Conservation (phyloP, 2,329 filamentous ascomycete species). For the Tympanopsis confertula region DNA sequence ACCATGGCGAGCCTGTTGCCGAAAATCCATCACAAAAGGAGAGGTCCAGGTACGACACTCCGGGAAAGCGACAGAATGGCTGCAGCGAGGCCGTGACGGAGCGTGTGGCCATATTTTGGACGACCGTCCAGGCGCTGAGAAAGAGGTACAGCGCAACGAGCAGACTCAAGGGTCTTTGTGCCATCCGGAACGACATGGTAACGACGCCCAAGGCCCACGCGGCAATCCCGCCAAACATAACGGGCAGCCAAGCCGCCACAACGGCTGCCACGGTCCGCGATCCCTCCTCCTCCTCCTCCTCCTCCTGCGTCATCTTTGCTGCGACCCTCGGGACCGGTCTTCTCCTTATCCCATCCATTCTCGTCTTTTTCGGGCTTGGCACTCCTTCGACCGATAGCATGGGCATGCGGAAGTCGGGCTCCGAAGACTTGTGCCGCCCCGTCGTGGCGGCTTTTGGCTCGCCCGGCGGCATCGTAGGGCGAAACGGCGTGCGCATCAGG, state of each 20-base stretch:
- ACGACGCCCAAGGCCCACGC: constrained; percentile 44
- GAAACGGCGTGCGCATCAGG: constrained; percentile 41
- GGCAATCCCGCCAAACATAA: constrained; percentile 23
- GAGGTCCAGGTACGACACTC: constrained; percentile 45
- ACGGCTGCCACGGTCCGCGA: too few species aligned
- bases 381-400: constrained; percentile 27
- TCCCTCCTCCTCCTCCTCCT: neutral
- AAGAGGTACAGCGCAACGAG: constrained; percentile 49
- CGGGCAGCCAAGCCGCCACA: constrained; percentile 17
- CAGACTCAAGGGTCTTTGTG: constrained; percentile 53
- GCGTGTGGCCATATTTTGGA: constrained; percentile 48
- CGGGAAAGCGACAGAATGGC: constrained; percentile 61
- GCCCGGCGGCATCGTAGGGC: constrained; percentile 32
- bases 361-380: constrained; percentile 9
- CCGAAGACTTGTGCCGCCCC: constrained; percentile 25
- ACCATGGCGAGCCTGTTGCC: constrained; percentile 7
- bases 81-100: constrained; percentile 51
- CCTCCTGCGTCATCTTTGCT: too few species aligned
- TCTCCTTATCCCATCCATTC: constrained; percentile 9
- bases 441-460: constrained; percentile 3
- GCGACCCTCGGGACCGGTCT: too few species aligned
- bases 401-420: constrained; percentile 43
- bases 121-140: constrained; percentile 43
- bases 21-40: constrained; percentile 42
- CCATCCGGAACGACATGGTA: constrained; percentile 43